phyloP scores from a whole-genome alignment of 495 filamentous ascomycete genomes.

The Bacidia gigantensis region DNA sequence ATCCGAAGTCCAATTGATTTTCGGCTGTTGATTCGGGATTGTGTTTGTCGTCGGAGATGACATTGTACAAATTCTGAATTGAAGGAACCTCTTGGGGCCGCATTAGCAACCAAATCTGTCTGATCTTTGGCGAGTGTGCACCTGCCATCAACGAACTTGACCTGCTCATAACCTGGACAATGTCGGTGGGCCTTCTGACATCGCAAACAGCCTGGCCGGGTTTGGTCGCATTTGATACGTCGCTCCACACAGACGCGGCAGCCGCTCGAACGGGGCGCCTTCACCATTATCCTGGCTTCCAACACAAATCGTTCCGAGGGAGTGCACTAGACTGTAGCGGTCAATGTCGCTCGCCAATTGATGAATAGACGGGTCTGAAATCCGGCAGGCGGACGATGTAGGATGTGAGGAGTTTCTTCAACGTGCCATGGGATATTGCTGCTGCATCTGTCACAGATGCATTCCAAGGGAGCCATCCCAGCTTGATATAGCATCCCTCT shows the following conservation, averaged over 20 bases:
- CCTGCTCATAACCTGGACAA: slow-evolving; percentile 18
- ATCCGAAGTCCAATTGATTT: not conserved
- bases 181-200: slow-evolving; percentile 19
- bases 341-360: no score
- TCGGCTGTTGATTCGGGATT: not conserved
- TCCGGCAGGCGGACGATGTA: no score
- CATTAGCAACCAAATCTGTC: no score
- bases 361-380: no score
- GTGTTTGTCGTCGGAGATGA: not conserved
- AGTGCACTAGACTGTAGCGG: no score
- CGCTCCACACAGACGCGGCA: slow-evolving; percentile 25
- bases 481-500: no score
- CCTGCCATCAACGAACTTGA: slow-evolving; percentile 9
- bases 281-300: slow-evolving; percentile 19
- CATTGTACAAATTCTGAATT: not conserved
- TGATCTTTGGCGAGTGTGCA: no score
- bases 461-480: no score
- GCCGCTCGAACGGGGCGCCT: slow-evolving; percentile 30
- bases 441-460: no score
- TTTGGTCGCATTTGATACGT: slow-evolving; percentile 26
- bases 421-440: no score
- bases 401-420: no score
- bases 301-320: no score
- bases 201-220: slow-evolving; percentile 21
- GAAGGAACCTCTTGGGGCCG: not conserved